Percentiles rank a stretch among this genome's conserved stretches.
These are phyloP conservation scores for Dacryopinax spathularia DNA, from an alignment of 768 basidiomycete species.

Conservation along the genomic window DNA sequence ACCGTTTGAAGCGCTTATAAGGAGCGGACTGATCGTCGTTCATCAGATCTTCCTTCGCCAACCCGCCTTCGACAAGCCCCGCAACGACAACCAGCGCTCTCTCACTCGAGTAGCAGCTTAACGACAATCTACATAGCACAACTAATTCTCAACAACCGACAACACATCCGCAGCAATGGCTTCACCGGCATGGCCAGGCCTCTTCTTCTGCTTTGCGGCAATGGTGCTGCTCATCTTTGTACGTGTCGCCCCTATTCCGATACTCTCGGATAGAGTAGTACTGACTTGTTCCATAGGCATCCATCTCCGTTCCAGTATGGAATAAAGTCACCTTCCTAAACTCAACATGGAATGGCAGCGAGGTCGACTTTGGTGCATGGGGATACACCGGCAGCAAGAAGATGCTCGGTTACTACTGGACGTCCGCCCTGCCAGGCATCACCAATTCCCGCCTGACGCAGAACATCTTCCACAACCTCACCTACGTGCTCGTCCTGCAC, in stretches of 20 bases:
- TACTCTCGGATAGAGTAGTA: background rate
- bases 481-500: slow-evolving; percentile 59
- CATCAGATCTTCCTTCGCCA: background rate
- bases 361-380: slow-evolving; percentile 57
- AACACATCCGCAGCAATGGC: slow-evolving; percentile 19
- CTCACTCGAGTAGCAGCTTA: background rate
- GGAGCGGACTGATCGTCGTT: background rate
- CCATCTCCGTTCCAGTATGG: slow-evolving; percentile 66
- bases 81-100: background rate
- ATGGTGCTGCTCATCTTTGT: slow-evolving; percentile 57
- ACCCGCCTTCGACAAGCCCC: background rate
- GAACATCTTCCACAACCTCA: slow-evolving; percentile 49
- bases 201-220: slow-evolving; percentile 59
- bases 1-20: background rate
- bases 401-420: slow-evolving; percentile 47
- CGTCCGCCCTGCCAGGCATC: slow-evolving; percentile 21
- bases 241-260: slow-evolving; percentile 19
- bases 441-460: slow-evolving; percentile 37
- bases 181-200: slow-evolving; percentile 49
- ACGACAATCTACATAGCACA: background rate
- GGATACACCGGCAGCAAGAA: slow-evolving; percentile 48
- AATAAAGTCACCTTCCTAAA: slow-evolving; percentile 51
- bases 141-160: background rate
- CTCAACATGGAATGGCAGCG: slow-evolving; percentile 27
- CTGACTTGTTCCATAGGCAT: slow-evolving; percentile 32